Percentiles rank a stretch among this genome's conserved stretches.
These are phyloP conservation scores for Prunus mira DNA, from an alignment of 306 rosid genomes.

Conservation along the genomic window DNA sequence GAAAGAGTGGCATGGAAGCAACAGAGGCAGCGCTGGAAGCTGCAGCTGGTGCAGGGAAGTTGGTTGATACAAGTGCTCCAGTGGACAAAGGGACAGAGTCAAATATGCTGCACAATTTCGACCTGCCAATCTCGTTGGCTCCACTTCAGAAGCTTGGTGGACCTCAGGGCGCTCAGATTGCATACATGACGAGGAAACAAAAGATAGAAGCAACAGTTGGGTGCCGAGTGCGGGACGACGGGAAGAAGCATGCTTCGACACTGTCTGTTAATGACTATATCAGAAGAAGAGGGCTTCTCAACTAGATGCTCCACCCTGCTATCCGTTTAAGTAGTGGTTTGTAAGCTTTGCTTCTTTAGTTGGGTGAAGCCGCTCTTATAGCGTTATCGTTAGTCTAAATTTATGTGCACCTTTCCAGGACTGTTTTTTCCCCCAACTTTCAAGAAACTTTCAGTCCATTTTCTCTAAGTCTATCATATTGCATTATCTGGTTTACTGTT, in stretches of 20 bases:
- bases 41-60: constrained; percentile 59
- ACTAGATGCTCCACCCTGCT: not conserved
- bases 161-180: constrained; percentile 41
- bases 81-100: constrained; percentile 47
- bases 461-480: not conserved
- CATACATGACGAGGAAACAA: constrained; percentile 54
- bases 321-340: not conserved
- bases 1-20: constrained; percentile 25
- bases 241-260: constrained; percentile 42
- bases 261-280: constrained; percentile 58
- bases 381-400: not conserved
- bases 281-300: constrained; percentile 63
- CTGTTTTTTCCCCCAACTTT: not conserved
- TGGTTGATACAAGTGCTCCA: constrained; percentile 56
- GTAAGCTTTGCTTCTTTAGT: not conserved
- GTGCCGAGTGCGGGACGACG: constrained; percentile 40
- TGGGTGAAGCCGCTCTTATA: not conserved
- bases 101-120: constrained; percentile 47
- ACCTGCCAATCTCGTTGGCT: constrained; percentile 48
- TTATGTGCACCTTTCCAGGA: not conserved
- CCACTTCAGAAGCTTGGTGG: constrained; percentile 45
- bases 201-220: constrained; percentile 59
- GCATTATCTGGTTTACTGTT: not conserved
- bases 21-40: constrained; percentile 47
- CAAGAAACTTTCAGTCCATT: not conserved